Evolutionary conservation across 2,329 filamentous ascomycete species (phyloP).

Genomic region (Scedosporium boydii): DNA sequence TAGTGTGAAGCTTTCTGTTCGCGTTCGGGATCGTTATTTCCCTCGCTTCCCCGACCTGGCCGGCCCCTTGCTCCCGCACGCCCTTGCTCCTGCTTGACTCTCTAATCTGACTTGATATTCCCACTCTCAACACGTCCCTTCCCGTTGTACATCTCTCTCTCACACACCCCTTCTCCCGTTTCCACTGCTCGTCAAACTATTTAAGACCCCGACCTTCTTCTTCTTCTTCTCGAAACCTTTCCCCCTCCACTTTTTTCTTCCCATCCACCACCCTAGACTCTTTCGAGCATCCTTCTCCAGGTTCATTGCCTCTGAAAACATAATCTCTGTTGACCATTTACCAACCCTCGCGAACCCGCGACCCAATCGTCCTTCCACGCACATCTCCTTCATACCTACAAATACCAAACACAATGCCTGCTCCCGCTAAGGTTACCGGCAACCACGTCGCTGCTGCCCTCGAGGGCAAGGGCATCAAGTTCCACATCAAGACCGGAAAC

Average conservation of each 20-base stretch:
- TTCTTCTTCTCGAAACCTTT: background rate
- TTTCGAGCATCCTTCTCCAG: background rate
- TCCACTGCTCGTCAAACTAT: background rate
- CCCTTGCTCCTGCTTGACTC: background rate
- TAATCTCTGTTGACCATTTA: background rate
- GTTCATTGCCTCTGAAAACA: background rate
- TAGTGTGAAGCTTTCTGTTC: background rate
- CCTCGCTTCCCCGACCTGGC: background rate
- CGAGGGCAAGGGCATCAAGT: slow-evolving; percentile 32
- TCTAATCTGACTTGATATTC: background rate
- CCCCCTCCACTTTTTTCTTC: background rate
- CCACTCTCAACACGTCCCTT: background rate
- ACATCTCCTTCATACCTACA: background rate
- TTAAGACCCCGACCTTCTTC: background rate
- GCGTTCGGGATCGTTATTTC: background rate
- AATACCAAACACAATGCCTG: slow-evolving; percentile 11
- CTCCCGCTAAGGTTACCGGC: slow-evolving; percentile 7
- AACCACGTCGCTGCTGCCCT: slow-evolving; percentile 19
- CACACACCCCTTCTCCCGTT: background rate
- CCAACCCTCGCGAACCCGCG: background rate
- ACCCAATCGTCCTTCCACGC: background rate
- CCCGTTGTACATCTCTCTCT: background rate
- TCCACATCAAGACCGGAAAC: slow-evolving; percentile 34
- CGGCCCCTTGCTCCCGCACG: background rate
- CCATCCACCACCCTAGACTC: background rate